A percentile compares a stretch with the other conserved stretches of the same genome.
These are phyloP conservation scores for Suhomyces guaymorum DNA, from an alignment of 1,139 yeast genomes.

Conservation along the genomic window DNA sequence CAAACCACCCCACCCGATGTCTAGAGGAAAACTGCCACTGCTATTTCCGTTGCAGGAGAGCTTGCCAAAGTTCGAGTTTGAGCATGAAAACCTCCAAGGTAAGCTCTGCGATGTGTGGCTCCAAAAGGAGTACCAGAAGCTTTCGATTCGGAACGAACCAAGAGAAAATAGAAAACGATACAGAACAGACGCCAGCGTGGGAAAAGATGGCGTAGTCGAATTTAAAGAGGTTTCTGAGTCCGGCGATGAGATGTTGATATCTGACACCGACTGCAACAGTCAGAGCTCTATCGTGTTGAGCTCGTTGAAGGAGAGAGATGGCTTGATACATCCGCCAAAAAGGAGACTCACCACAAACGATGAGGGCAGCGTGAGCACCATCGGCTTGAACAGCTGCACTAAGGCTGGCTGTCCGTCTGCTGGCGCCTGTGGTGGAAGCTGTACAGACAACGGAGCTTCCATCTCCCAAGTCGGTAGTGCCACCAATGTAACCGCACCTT, in stretches of 20 bases:
- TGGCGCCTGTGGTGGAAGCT: constrained; percentile 2
- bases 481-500: not conserved
- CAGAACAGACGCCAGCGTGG: constrained; percentile 16
- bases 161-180: constrained; percentile 17
- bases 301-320: constrained; percentile 18
- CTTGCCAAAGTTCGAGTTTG: constrained; percentile 36
- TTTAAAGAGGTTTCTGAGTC: constrained; percentile 25
- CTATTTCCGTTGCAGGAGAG: constrained; percentile 36
- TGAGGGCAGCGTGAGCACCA: constrained; percentile 5
- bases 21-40: constrained; percentile 26
- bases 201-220: constrained; percentile 8
- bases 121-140: constrained; percentile 33
- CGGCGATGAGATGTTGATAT: constrained; percentile 39
- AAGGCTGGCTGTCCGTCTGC: constrained; percentile 2
- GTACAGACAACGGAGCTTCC: constrained; percentile 1
- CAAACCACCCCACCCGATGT: constrained; percentile 2
- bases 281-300: constrained; percentile 21
- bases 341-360: constrained; percentile 32
- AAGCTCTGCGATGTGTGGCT: constrained; percentile 39
- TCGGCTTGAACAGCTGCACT: constrained; percentile 5
- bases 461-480: not conserved
- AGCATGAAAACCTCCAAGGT: constrained; percentile 33
- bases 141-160: constrained; percentile 20
- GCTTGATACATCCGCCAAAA: constrained; percentile 41
- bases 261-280: constrained; percentile 37